A percentile compares a stretch with the other conserved stretches of the same genome.
phyloP scores from a whole-genome alignment of 2,329 filamentous ascomycete species.

The Sporothrix phasma region DNA sequence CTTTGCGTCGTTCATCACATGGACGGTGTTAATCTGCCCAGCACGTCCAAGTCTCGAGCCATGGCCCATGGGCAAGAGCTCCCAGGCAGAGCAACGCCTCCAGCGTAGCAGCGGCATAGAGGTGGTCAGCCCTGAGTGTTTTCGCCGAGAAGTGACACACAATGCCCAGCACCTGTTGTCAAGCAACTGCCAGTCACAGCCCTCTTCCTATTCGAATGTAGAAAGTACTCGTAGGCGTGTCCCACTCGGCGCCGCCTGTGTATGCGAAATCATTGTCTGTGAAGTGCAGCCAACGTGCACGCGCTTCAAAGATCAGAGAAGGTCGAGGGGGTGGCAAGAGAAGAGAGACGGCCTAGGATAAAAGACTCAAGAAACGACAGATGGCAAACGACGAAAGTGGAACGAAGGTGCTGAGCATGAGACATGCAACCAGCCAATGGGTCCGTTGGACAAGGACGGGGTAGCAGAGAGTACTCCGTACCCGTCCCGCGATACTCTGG shows the following conservation, averaged over 20 bases:
- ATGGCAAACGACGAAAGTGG: neutral
- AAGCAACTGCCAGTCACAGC: neutral
- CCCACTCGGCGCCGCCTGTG: neutral
- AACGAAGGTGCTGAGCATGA: neutral
- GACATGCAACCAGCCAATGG: neutral
- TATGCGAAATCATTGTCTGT: neutral
- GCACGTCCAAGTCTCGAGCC: no score
- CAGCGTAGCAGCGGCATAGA: neutral
- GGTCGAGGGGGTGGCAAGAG: neutral
- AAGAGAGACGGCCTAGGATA: neutral
- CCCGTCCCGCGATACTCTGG: neutral
- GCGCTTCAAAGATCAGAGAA: neutral
- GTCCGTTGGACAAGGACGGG: neutral
- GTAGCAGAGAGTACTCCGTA: neutral
- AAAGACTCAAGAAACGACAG: neutral
- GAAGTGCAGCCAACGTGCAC: conserved; percentile 2
- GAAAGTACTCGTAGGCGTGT: no score
- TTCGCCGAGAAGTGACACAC: neutral
- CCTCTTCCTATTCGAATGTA: no score
- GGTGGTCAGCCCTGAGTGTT: neutral
- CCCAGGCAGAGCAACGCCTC: neutral
- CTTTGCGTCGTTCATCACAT: no score
- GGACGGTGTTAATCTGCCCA: no score
- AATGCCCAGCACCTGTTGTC: no score
- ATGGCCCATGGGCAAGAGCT: no score